phyloP scores from a whole-genome alignment of 2,329 filamentous ascomycete species.

The Talaromyces albobiverticillius region DNA sequence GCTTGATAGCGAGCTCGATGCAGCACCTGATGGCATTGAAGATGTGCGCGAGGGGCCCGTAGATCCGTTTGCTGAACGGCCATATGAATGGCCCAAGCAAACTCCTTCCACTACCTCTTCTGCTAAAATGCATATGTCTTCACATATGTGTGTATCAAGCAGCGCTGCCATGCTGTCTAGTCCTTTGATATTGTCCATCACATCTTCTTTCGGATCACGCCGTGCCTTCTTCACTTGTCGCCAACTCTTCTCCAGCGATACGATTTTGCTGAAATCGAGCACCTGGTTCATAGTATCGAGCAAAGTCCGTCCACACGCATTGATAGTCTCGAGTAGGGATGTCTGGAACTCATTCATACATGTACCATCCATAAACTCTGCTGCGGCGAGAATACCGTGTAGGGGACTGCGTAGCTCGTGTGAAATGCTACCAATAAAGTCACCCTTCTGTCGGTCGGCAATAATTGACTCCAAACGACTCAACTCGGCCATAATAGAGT shows the following conservation, averaged over 20 bases:
- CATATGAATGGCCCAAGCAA: slow-evolving; percentile 47
- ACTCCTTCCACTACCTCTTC: slow-evolving; percentile 58
- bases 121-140: slow-evolving; percentile 46
- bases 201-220: slow-evolving; percentile 23
- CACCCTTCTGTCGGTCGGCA: slow-evolving; percentile 42
- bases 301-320: slow-evolving; percentile 41
- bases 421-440: slow-evolving; percentile 45
- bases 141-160: slow-evolving; percentile 32
- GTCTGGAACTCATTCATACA: slow-evolving; percentile 39
- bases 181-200: slow-evolving; percentile 19
- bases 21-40: slow-evolving; percentile 10
- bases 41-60: slow-evolving; percentile 1
- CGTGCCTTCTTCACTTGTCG: slow-evolving; percentile 30
- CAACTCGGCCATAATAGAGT: slow-evolving; percentile 43
- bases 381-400: slow-evolving; percentile 42
- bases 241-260: slow-evolving; percentile 36
- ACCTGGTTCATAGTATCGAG: slow-evolving; percentile 46
- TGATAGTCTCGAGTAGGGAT: slow-evolving; percentile 38
- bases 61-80: slow-evolving; percentile 21
- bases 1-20: slow-evolving; percentile 12
- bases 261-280: slow-evolving; percentile 53
- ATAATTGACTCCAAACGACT: slow-evolving; percentile 42
- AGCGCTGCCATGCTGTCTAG: slow-evolving; percentile 31
- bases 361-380: slow-evolving; percentile 40
- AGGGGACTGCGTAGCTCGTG: slow-evolving; percentile 43